phyloP scores from a whole-genome alignment of 2,329 filamentous ascomycete genomes.

The Ophiocordyceps polyrhachis-furcata region DNA sequence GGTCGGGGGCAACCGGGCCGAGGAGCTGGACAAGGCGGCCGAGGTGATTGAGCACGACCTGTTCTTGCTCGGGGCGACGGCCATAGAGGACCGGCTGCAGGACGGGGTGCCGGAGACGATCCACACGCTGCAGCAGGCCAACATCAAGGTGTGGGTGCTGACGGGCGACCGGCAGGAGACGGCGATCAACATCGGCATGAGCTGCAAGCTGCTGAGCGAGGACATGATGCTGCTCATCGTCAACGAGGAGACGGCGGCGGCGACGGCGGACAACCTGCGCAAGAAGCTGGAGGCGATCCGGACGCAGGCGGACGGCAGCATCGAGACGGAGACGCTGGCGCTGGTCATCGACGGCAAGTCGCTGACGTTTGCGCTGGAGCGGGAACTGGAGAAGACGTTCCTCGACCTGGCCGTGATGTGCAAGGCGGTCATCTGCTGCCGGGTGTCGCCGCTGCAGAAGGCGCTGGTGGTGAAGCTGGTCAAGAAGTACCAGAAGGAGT shows the following conservation, averaged over 20 bases:
- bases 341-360: conserved; percentile 94
- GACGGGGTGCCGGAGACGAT: conserved; percentile 98
- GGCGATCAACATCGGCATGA: conserved; percentile 99
- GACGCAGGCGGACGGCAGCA: conserved; percentile 57
- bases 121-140: conserved; percentile 85
- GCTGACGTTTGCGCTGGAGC: conserved; percentile 80
- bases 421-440: conserved; percentile 97
- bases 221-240: conserved; percentile 97
- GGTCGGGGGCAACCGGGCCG: conserved; percentile 76
- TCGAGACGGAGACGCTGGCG: conserved; percentile 73
- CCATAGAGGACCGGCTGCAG: conserved; percentile 91
- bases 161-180: conserved; percentile 97
- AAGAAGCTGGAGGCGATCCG: conserved; percentile 88
- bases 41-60: conserved; percentile 91
- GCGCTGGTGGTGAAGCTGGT: conserved; percentile 95
- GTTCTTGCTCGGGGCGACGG: conserved; percentile 79
- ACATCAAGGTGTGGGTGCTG: conserved; percentile 97
- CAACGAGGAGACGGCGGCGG: conserved; percentile 68
- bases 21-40: conserved; percentile 91
- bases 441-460: conserved; percentile 93
- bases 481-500: conserved; percentile 75
- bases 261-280: conserved; percentile 71
- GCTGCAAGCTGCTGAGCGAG: conserved; percentile 92
- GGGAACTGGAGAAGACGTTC: conserved; percentile 83
- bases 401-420: conserved; percentile 86